Evolutionary conservation across 176 grass and related monocot species (phyloP), one percentile per base, ranked within the genome.

Genomic region (Zizania latifolia): DNA sequence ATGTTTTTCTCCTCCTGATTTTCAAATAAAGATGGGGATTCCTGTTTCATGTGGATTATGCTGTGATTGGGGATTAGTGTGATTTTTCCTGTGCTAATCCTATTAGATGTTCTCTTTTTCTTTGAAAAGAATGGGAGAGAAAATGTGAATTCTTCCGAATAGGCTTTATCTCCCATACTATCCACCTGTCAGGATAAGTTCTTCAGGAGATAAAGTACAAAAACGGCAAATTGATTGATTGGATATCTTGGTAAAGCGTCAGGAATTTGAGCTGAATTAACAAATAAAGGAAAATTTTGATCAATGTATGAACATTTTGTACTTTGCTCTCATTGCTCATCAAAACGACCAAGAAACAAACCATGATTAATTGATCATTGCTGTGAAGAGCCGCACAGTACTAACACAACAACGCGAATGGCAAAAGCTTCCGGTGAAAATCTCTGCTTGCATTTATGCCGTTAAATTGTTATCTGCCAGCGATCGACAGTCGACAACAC

Each of bases 351-450:
- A 27, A 41, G 36, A 67, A 26, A n/a, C n/a, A 65, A 65, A 37
- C 12, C n/a, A 6, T 11, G 61, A n/a, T n/a, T n/a, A n/a, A n/a
- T n/a, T n/a, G n/a, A 22, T 17, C 48, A 53, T 53, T 53, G 48
- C 48, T 2, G 6, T 2, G 19, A 53, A 51, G 48, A 22, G 22
- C 10, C n/a, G 8, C 19, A 53, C 48, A 3, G n/a, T 22, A 3
- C 48, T 22, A 53, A 22, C 48, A 37, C 48, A 22, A 56, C 62
- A 78, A 40, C 23, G 46, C 23, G 33, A 55, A 64, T n/a, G 33
- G 62, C 28, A 16, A 78, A 67, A 57, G 75, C 35, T 78, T 67
- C 75, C 33, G n/a, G n/a, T n/a, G n/a, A n/a, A n/a, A n/a, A n/a
- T n/a, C n/a, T n/a, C n/a, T n/a, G n/a, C n/a, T n/a, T n/a, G n/a